A percentile compares a stretch with the other conserved stretches of the same genome.
phyloP scores from a whole-genome alignment of 1,284 basidiomycete species.

The Tilletia walkeri region DNA sequence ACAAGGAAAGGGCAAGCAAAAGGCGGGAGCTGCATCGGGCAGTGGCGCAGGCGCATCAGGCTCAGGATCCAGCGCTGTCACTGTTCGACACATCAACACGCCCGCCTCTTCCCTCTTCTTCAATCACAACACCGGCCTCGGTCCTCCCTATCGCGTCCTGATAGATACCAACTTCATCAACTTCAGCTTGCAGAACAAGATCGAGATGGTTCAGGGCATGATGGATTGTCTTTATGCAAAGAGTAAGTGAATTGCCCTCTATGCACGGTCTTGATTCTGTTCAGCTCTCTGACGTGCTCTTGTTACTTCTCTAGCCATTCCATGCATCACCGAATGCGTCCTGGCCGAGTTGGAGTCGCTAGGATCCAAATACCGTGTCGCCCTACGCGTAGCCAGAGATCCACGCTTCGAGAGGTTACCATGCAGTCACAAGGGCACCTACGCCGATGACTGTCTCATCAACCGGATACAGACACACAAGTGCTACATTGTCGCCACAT shows the following conservation, averaged over 20 bases:
- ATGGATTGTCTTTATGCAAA: slow-evolving; percentile 99
- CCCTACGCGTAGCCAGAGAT: slow-evolving; percentile 92
- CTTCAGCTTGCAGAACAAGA: slow-evolving; percentile 94
- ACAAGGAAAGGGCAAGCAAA: slow-evolving; percentile 58
- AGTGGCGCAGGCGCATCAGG: slow-evolving; percentile 16
- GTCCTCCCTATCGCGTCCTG: slow-evolving; percentile 92
- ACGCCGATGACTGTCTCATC: slow-evolving; percentile 97
- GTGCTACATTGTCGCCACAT: slow-evolving; percentile 97
- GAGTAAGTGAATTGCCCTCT: slow-evolving; percentile 64
- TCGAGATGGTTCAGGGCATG: slow-evolving; percentile 95
- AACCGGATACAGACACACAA: slow-evolving; percentile 90
- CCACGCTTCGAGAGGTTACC: slow-evolving; percentile 90
- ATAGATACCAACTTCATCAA: slow-evolving; percentile 99
- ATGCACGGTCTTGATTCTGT: background rate
- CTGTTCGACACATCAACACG: slow-evolving; percentile 38
- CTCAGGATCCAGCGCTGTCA: slow-evolving; percentile 22
- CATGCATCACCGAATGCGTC: slow-evolving; percentile 97
- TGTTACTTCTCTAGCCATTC: slow-evolving; percentile 69
- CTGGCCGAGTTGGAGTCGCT: slow-evolving; percentile 97
- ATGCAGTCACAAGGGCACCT: slow-evolving; percentile 90
- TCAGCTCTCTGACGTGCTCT: background rate
- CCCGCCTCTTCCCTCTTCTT: slow-evolving; percentile 83
- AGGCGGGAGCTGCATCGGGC: slow-evolving; percentile 26
- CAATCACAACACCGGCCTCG: slow-evolving; percentile 90
- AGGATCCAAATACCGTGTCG: slow-evolving; percentile 91